A percentile compares a stretch with the other conserved stretches of the same genome.
phyloP scores from a whole-genome alignment of 768 basidiomycete genomes.

The Leccinum olivaceopallidum region DNA sequence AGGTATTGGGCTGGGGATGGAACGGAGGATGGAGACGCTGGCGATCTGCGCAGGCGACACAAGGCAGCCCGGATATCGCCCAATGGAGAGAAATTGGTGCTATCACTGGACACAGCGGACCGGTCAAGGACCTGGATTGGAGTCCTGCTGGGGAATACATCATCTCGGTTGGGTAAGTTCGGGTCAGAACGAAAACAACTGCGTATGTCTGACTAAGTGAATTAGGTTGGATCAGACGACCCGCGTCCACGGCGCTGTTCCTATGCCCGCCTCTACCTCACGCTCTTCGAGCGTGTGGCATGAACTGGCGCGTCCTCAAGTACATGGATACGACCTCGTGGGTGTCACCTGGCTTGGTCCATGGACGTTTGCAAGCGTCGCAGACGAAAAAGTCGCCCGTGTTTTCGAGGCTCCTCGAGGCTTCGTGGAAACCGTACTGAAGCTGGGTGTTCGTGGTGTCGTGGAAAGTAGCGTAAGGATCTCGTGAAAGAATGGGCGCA shows the following conservation, averaged over 20 bases:
- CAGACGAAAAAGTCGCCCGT: slow-evolving; percentile 94
- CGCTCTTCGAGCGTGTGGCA: slow-evolving; percentile 55
- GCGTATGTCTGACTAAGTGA: slow-evolving; percentile 1
- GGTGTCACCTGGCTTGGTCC: slow-evolving; percentile 74
- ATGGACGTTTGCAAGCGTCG: slow-evolving; percentile 83
- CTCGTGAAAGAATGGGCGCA: neutral
- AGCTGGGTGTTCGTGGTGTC: slow-evolving; percentile 49
- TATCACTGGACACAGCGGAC: slow-evolving; percentile 80
- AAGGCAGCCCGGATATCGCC: slow-evolving; percentile 34
- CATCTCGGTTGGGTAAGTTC: slow-evolving; percentile 75
- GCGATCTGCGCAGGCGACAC: slow-evolving; percentile 41
- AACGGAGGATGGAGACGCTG: slow-evolving; percentile 92
- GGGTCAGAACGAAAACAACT: neutral
- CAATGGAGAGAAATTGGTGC: slow-evolving; percentile 80
- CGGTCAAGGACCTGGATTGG: slow-evolving; percentile 84
- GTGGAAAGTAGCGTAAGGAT: slow-evolving; percentile 49
- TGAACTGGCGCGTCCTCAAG: slow-evolving; percentile 90
- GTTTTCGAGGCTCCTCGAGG: slow-evolving; percentile 88
- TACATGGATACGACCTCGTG: slow-evolving; percentile 94
- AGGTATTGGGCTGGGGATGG: slow-evolving; percentile 90
- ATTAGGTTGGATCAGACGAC: slow-evolving; percentile 87
- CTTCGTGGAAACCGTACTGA: slow-evolving; percentile 68
- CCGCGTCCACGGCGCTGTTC: slow-evolving; percentile 74
- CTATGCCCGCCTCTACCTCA: slow-evolving; percentile 8
- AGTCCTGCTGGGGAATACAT: slow-evolving; percentile 84